phyloP scores from a whole-genome alignment of 2,329 filamentous ascomycete genomes.

The Epichloe glyceriae region DNA sequence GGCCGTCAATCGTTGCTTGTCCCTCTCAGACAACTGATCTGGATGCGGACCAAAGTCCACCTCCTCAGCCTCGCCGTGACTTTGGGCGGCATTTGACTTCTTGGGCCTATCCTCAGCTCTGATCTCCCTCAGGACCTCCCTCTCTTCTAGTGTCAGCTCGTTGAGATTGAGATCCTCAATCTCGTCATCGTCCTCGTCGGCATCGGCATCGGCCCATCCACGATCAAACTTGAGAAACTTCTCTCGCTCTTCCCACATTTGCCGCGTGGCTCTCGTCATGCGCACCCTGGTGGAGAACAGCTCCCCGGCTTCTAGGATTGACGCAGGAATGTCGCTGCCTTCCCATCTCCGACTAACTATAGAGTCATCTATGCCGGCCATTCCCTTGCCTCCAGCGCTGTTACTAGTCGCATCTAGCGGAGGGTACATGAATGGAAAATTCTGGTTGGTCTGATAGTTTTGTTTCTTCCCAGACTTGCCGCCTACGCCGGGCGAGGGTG shows the following conservation, averaged over 20 bases:
- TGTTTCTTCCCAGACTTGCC: constrained; percentile 96
- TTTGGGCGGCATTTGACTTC: constrained; percentile 9
- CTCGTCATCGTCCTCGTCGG: constrained; percentile 27
- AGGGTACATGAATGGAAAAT: constrained; percentile 95
- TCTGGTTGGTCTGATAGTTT: constrained; percentile 98
- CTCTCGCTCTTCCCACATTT: constrained; percentile 90
- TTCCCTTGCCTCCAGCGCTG: constrained; percentile 78
- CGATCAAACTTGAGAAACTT: constrained; percentile 84
- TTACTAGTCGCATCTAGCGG: constrained; percentile 83
- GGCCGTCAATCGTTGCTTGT: constrained; percentile 52
- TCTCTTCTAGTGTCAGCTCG: constrained; percentile 29
- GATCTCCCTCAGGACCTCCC: constrained; percentile 28
- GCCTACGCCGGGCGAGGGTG: constrained; percentile 73
- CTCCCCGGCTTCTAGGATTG: constrained; percentile 87
- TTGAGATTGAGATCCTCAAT: constrained; percentile 34
- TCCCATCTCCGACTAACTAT: constrained; percentile 80
- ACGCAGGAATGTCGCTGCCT: constrained; percentile 85
- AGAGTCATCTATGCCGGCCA: constrained; percentile 63
- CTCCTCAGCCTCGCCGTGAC: constrained; percentile 16
- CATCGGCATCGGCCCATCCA: constrained; percentile 56
- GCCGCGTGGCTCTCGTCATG: constrained; percentile 81
- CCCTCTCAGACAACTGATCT: constrained; percentile 35
- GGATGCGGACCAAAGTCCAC: constrained; percentile 35
- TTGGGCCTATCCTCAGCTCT: constrained; percentile 22
- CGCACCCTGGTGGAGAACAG: constrained; percentile 82